Percentiles rank a stretch among this genome's conserved stretches.
phyloP scores from a whole-genome alignment of 2,329 filamentous ascomycete genomes.

The Aaosphaeria pasadenensis region DNA sequence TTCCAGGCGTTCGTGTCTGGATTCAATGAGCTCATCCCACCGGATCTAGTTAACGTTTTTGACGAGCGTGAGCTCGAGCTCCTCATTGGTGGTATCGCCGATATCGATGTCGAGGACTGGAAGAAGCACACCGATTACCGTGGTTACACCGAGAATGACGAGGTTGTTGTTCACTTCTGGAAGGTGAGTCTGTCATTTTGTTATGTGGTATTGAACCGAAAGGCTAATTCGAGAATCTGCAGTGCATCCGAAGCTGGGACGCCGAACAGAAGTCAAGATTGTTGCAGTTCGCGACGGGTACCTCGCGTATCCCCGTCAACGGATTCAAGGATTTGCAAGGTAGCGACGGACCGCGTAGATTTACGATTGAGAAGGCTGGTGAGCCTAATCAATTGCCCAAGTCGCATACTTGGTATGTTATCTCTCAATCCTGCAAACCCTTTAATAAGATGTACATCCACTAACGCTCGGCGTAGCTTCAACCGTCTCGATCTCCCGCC shows the following conservation, averaged over 20 bases:
- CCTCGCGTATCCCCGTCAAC: conserved; percentile 96
- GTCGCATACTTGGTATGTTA: conserved; percentile 89
- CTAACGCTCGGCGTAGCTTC: conserved; percentile 61
- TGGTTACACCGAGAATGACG: conserved; percentile 95
- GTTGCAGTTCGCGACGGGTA: conserved; percentile 95
- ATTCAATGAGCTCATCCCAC: conserved; percentile 95
- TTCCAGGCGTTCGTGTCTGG: conserved; percentile 97
- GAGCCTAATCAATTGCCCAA: conserved; percentile 89
- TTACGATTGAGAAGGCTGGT: conserved; percentile 97
- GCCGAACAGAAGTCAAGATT: conserved; percentile 96
- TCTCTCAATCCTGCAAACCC: conserved; percentile 2
- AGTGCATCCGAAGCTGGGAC: conserved; percentile 90
- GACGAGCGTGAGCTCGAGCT: conserved; percentile 96
- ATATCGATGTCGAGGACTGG: conserved; percentile 99
- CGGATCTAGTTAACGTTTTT: conserved; percentile 96
- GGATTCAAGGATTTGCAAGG: conserved; percentile 99
- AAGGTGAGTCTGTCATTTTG: conserved; percentile 52
- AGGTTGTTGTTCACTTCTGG: conserved; percentile 99
- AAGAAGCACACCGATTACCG: conserved; percentile 99
- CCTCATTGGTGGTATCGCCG: conserved; percentile 97
- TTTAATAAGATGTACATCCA: conserved; percentile 2
- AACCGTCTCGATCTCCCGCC: conserved; percentile 93
- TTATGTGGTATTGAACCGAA: background rate
- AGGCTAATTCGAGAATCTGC: background rate
- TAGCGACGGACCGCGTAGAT: conserved; percentile 89